Evolutionary conservation across 2,329 filamentous ascomycete species (phyloP), one percentile per base, ranked within the genome.

Genomic region (Talaromyces sp.): DNA sequence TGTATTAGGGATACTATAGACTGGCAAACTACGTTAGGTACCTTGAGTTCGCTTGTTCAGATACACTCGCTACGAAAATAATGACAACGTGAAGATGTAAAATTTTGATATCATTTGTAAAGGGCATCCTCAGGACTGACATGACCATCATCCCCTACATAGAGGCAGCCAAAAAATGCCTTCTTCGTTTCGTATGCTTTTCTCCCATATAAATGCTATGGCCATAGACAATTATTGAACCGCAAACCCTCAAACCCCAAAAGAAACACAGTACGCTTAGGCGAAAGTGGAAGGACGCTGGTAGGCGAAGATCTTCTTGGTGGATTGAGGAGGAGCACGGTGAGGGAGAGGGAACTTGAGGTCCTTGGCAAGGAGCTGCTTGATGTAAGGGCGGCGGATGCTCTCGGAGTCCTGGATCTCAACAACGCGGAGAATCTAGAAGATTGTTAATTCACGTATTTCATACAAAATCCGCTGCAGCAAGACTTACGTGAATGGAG

Each of bases 311-410:
- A 98, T 79, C 88, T 96, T 96, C 86, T 89, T 90, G 85, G 84
- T 87, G 79, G 81, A 82, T 81, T 86, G 85, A 84, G 92, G 93
- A 84, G 89, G 85, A 77, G 93, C 83, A 77, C 96, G 95, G 88
- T 99, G 95, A 79, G 95, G 95, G 72, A 99, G 91, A 80, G 95
- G 95, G 91, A 99, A 99, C 83, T 90, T 91, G 82, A 99, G 91
- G 82, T 87, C 80, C 90, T 98, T 98, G 82, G 86, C 83, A 79
- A 96, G 83, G 81, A 99, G 91, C 85, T 99, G 95, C 87, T 93
- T 96, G 87, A 99, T 96, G 89, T 99, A 99, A 71, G 95, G 94
- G 81, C 95, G 92, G 86, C 94, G 95, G 85, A 99, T 85, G 79
- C 95, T 92, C 72, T 93, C 91, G 76, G 82, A 85, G 88, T 96